These are phyloP conservation scores for Tylopilus intermedius DNA, from an alignment of 768 basidiomycete genomes.

Conservation along the genomic window DNA sequence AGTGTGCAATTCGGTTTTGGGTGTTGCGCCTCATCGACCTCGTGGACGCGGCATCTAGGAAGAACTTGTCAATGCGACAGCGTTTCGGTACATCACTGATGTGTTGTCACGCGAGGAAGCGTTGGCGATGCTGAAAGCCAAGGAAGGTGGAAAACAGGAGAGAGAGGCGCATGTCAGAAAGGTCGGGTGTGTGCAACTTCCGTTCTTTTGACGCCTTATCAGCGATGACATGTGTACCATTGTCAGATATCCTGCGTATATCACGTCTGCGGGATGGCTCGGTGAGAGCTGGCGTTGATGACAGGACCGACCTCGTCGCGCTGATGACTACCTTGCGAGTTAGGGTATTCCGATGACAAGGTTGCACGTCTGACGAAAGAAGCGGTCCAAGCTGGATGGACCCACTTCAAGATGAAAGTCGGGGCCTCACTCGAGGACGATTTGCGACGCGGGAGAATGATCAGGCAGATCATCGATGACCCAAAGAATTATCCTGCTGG, in stretches of 20 bases:
- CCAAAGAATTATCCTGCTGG: slow-evolving; percentile 61
- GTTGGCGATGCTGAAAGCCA: slow-evolving; percentile 68
- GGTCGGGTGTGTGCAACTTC: slow-evolving; percentile 43
- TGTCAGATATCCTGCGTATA: slow-evolving; percentile 80
- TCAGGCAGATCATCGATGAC: slow-evolving; percentile 90
- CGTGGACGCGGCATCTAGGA: slow-evolving; percentile 40
- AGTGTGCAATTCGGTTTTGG: neutral
- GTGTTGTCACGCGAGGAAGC: slow-evolving; percentile 88
- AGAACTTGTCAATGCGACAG: slow-evolving; percentile 65
- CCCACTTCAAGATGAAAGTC: slow-evolving; percentile 98
- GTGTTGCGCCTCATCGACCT: neutral
- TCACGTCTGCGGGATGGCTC: slow-evolving; percentile 88
- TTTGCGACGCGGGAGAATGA: slow-evolving; percentile 76
- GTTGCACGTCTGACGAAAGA: slow-evolving; percentile 77
- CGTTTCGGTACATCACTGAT: slow-evolving; percentile 90
- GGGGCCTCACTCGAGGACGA: slow-evolving; percentile 78
- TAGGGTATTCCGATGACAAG: slow-evolving; percentile 87
- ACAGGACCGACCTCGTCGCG: neutral
- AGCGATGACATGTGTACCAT: neutral
- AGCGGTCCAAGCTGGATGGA: slow-evolving; percentile 83
- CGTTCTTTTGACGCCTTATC: neutral
- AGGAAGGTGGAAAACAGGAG: slow-evolving; percentile 67
- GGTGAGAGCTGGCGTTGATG: slow-evolving; percentile 34
- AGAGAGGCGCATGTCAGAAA: slow-evolving; percentile 69
- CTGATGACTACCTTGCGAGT: neutral